A percentile compares a stretch with the other conserved stretches of the same genome.
Evolutionary conservation across 257 asterid species (phyloP).

Genomic region (Mentha longifolia): DNA sequence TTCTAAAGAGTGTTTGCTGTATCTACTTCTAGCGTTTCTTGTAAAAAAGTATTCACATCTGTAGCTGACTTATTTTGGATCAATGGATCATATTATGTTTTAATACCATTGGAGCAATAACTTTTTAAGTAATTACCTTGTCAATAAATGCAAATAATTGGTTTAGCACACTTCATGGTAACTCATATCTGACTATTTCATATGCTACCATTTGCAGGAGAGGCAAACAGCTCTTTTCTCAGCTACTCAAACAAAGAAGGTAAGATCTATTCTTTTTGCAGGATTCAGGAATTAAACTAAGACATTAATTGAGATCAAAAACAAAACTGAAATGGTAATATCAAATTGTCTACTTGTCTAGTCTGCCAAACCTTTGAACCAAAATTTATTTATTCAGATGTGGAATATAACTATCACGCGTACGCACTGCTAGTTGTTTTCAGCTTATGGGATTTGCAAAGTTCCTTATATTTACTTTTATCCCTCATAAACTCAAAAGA

Average conservation of each 20-base stretch:
- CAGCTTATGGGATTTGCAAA: not conserved
- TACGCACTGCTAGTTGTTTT: not conserved
- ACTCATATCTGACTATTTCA: constrained; percentile 35
- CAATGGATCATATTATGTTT: constrained; percentile 23
- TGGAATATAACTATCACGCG: not conserved
- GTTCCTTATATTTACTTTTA: not conserved
- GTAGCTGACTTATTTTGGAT: not conserved
- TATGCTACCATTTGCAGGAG: constrained; percentile 50
- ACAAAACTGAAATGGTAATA: not conserved
- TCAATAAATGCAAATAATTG: not conserved
- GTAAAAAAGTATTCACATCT: not conserved
- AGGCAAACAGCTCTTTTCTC: constrained; percentile 98
- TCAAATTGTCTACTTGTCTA: not conserved
- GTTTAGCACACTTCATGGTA: not conserved
- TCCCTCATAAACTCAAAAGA: constrained; percentile 21
- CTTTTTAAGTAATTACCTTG: constrained; percentile 7
- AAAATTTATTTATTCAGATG: not conserved
- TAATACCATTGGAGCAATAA: not conserved
- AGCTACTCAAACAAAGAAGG: constrained; percentile 98
- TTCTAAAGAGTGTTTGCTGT: not conserved
- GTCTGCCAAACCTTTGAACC: not conserved
- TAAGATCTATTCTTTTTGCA: constrained; percentile 31
- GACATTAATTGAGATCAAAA: not conserved
- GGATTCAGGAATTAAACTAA: constrained; percentile 9
- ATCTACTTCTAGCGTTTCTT: not conserved